Percentiles rank a stretch among this genome's conserved stretches.
phyloP scores from a whole-genome alignment of 306 rosid species.

The Sphenostylis stenocarpa region DNA sequence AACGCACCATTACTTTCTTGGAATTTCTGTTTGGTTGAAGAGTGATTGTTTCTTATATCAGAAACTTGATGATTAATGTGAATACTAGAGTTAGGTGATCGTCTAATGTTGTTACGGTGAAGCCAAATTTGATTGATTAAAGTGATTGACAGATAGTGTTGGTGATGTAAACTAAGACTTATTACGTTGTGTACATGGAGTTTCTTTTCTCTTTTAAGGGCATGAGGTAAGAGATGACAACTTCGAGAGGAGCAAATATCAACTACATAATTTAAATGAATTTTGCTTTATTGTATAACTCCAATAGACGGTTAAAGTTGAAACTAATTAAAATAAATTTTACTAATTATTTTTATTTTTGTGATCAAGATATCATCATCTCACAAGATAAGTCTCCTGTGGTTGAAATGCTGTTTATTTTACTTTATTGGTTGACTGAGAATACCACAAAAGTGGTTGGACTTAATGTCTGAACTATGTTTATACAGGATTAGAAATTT shows the following conservation, averaged over 20 bases:
- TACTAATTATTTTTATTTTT: background rate
- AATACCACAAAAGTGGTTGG: background rate
- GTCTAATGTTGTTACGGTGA: background rate
- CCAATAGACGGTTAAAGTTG: background rate
- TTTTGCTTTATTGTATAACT: background rate
- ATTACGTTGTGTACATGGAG: background rate
- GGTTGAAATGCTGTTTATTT: background rate
- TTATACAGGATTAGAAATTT: background rate
- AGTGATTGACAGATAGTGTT: background rate
- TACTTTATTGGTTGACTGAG: background rate
- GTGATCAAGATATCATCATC: background rate
- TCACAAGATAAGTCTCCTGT: background rate
- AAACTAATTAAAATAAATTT: background rate
- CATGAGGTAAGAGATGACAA: background rate
- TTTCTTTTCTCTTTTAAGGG: background rate
- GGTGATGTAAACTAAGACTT: background rate
- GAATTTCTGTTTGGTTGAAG: background rate
- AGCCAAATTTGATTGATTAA: background rate
- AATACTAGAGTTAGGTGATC: background rate
- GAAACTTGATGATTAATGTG: background rate
- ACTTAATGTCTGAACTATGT: background rate
- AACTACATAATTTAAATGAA: background rate
- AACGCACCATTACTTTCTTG: no score
- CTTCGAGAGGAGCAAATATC: background rate
- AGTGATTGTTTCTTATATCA: background rate